These are phyloP conservation scores for Pistacia vera DNA, from an alignment of 345 rosid species.

Conservation along the genomic window DNA sequence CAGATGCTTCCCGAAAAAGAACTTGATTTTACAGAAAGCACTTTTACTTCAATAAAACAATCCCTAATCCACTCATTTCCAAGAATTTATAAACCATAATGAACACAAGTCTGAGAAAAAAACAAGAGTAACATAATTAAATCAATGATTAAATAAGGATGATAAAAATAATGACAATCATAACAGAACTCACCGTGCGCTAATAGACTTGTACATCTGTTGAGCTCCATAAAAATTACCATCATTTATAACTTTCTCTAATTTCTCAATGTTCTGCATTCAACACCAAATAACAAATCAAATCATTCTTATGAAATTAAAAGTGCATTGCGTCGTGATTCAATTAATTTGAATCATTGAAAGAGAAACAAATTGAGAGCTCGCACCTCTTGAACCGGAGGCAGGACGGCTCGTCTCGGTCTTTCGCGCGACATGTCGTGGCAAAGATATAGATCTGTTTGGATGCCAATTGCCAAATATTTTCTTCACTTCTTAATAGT, in stretches of 20 bases:
- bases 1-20: too few relatives aligned
- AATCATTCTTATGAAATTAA: slow-evolving; percentile 5
- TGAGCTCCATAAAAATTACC: slow-evolving; percentile 95
- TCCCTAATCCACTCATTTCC: neutral
- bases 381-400: slow-evolving; percentile 83
- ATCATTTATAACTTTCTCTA: slow-evolving; percentile 67
- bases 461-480: neutral
- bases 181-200: slow-evolving; percentile 58
- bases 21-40: neutral
- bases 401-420: slow-evolving; percentile 48
- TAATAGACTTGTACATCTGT: slow-evolving; percentile 93
- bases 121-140: neutral
- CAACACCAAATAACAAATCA: neutral
- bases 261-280: slow-evolving; percentile 76
- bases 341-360: neutral
- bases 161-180: neutral
- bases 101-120: neutral
- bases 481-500: neutral
- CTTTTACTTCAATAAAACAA: neutral
- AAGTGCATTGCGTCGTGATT: neutral
- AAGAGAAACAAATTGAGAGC: neutral
- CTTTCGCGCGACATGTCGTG: slow-evolving; percentile 51
- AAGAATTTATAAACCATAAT: neutral
- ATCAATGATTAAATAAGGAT: neutral
- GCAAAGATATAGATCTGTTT: neutral